phyloP scores from a whole-genome alignment of 768 basidiomycete species.

The Coprinopsis marcescibilis region DNA sequence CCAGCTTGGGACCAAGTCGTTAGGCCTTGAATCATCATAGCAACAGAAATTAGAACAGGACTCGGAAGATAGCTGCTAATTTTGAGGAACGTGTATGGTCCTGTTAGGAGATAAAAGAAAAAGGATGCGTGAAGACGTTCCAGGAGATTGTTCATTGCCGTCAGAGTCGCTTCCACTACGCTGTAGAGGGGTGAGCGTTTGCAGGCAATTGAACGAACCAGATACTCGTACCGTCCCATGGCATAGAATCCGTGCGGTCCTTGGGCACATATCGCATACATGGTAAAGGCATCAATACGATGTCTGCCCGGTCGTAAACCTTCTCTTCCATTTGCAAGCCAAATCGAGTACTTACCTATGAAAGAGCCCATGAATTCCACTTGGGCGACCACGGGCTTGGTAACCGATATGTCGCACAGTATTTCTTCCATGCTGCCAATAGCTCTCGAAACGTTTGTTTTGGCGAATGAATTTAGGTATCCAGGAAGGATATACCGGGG shows the following conservation, averaged over 20 bases:
- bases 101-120: slow-evolving; percentile 87
- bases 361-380: slow-evolving; percentile 86
- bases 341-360: slow-evolving; percentile 53
- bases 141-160: slow-evolving; percentile 89
- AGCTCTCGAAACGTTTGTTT: slow-evolving; percentile 40
- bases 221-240: slow-evolving; percentile 65
- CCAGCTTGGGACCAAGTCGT: slow-evolving; percentile 63
- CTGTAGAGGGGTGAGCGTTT: slow-evolving; percentile 31
- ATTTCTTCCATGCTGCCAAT: slow-evolving; percentile 57
- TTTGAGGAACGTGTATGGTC: slow-evolving; percentile 65
- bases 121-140: slow-evolving; percentile 97
- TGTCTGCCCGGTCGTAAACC: slow-evolving; percentile 46
- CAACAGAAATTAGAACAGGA: slow-evolving; percentile 75
- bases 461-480: slow-evolving; percentile 39
- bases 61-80: slow-evolving; percentile 90
- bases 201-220: not conserved
- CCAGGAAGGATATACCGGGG: slow-evolving; percentile 35
- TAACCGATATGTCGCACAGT: slow-evolving; percentile 65
- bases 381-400: slow-evolving; percentile 73
- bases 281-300: slow-evolving; percentile 89
- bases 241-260: slow-evolving; percentile 97
- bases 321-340: not conserved
- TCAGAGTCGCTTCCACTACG: slow-evolving; percentile 78
- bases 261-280: slow-evolving; percentile 80
- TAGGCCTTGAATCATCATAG: slow-evolving; percentile 82